phyloP scores from a whole-genome alignment of 352 stramenopile species.

The Blastocystis sp. region DNA sequence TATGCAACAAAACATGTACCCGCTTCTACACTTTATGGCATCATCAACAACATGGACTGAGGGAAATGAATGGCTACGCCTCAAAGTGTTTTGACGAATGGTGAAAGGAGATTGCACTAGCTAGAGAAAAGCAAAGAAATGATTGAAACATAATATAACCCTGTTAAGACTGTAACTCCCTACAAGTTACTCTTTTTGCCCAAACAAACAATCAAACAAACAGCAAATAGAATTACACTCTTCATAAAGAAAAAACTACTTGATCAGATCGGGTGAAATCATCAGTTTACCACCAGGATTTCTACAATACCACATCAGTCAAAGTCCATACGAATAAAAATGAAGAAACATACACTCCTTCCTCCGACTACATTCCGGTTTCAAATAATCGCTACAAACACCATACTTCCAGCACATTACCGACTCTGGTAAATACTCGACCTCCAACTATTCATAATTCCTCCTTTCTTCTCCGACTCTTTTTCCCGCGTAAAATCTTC shows the following conservation, averaged over 20 bases:
- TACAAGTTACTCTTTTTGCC: not conserved
- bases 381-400: not conserved
- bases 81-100: not conserved
- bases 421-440: conserved; percentile 50
- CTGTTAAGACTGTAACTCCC: no score
- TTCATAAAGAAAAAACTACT: not conserved
- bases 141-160: not conserved
- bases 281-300: conserved; percentile 9
- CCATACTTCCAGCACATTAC: conserved; percentile 51
- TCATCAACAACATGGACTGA: not conserved
- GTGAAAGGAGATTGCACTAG: not conserved
- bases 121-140: not conserved
- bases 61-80: not conserved
- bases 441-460: not conserved
- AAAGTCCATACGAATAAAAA: not conserved
- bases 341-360: conserved; percentile 40
- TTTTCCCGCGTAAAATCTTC: conserved; percentile 21
- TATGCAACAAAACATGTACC: not conserved
- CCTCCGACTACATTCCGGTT: not conserved
- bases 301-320: not conserved
- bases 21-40: not conserved
- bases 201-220: not conserved
- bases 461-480: not conserved
- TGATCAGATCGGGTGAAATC: not conserved
- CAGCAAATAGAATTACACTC: not conserved